Evolutionary conservation across 106 monocot species (phyloP), one percentile per base, ranked within the genome.

Genomic region (Dactylorhiza incarnata): DNA sequence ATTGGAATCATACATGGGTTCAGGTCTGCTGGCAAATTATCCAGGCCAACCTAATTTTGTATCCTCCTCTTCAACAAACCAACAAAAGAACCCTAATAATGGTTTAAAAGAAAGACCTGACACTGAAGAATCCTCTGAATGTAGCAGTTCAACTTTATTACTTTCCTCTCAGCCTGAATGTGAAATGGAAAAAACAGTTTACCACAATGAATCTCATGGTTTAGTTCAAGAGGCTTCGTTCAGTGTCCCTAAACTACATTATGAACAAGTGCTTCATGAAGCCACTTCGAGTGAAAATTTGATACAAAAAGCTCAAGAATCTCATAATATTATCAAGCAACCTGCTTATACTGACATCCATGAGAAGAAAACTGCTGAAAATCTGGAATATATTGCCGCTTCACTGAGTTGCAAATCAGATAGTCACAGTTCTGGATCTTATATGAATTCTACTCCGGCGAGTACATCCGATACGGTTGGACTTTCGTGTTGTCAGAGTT

Each of bases 11-110:
- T 94, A 94, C 49, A 10, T 83, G 17, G 46, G 83, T 59, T 85
- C 87, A 75, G 99, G 99, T 73, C 77, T 94, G 56, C 82, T 99
- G 48, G 15, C 78, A 74, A 89, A 92, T 61, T 49, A 72, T 45
- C 49, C 49, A 69, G 49, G 49, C 23, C 7, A 11, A 48, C n/a
- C 37, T 0, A 72, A 47, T 72, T 16, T 26, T 65, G 26, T 45
- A 25, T 79, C 82, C 48, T 81, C 68, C 50, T 76, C 82, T 51
- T 69, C 45, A 15, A 75, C 68, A 29, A 73, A 43, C 45, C 86
- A 68, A 77, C 81, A 78, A 67, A 77, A 81, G 29, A 76, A 29
- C 50, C 79, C 76, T 77, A 84, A 86, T 9, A 77, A 19, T 80
- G 47, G 37, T 14, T 74, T 74, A 0, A 83, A 76, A 71, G 89